Evolutionary conservation across 208 protist genomes (phyloP).

Genomic region (Naegleria lovaniensis): DNA sequence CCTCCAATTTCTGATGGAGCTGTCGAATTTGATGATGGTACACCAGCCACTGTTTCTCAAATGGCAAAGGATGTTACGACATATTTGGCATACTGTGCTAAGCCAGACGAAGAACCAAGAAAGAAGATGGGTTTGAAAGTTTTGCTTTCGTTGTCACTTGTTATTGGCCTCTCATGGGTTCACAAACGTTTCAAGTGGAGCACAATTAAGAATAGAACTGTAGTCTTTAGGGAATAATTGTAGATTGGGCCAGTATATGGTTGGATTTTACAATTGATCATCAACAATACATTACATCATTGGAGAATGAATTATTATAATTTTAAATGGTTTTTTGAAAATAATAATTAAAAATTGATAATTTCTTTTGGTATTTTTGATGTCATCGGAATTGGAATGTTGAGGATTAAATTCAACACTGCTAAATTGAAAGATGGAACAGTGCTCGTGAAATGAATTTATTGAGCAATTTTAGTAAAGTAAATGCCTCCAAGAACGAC

Average conservation of each 20-base stretch:
- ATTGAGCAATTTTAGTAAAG: neutral
- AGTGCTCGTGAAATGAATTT: no score
- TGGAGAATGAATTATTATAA: neutral
- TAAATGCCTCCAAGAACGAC: neutral
- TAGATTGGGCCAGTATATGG: neutral
- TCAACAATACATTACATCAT: neutral
- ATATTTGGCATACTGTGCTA: conserved; percentile 78
- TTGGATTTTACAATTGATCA: neutral
- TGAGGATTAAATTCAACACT: no score
- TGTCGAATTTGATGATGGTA: conserved; percentile 96
- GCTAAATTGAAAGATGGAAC: no score
- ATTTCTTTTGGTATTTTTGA: no score
- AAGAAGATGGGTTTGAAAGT: conserved; percentile 55
- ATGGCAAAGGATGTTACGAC: conserved; percentile 94
- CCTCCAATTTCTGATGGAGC: conserved; percentile 84
- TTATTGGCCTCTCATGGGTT: conserved; percentile 45
- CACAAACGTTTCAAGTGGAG: conserved; percentile 68
- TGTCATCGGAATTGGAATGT: no score
- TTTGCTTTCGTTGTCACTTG: conserved; percentile 36
- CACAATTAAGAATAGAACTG: conserved; percentile 53
- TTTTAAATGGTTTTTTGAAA: neutral
- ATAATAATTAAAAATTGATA: no score
- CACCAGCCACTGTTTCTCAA: conserved; percentile 86
- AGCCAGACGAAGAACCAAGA: conserved; percentile 65
- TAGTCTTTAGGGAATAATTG: conserved; percentile 43